These are phyloP conservation scores for Cercospora canescens DNA, from an alignment of 2,329 filamentous ascomycete species.

Conservation along the genomic window DNA sequence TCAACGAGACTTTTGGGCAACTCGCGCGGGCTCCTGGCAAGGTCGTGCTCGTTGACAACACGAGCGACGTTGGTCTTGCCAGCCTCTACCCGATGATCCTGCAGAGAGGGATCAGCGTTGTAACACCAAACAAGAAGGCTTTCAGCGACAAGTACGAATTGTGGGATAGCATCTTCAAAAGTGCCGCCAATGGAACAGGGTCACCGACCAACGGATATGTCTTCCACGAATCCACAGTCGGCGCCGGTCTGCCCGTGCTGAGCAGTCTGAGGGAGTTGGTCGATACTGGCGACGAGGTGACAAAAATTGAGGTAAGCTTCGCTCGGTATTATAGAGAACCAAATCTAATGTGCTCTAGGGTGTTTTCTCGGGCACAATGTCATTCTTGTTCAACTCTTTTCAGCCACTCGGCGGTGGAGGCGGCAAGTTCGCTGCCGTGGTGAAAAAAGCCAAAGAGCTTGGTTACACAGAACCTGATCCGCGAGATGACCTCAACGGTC, in stretches of 20 bases:
- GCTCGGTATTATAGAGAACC: neutral
- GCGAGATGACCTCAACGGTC: conserved; percentile 80
- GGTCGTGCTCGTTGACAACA: conserved; percentile 90
- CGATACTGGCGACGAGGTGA: conserved; percentile 87
- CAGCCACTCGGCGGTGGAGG: conserved; percentile 75
- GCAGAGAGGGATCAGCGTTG: conserved; percentile 78
- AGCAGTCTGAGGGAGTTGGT: conserved; percentile 93
- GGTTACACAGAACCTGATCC: conserved; percentile 92
- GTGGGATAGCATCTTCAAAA: conserved; percentile 83
- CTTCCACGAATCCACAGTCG: conserved; percentile 94
- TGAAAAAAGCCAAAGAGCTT: conserved; percentile 85
- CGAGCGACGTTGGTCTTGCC: conserved; percentile 83
- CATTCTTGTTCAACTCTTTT: conserved; percentile 97
- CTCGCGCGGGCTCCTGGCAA: conserved; percentile 75
- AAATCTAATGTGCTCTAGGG: conserved; percentile 46
- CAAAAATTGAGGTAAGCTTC: conserved; percentile 69
- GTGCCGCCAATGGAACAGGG: conserved; percentile 62
- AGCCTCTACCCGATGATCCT: conserved; percentile 80
- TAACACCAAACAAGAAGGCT: conserved; percentile 98
- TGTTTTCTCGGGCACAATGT: conserved; percentile 97
- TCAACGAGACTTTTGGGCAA: conserved; percentile 73
- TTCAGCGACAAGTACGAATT: conserved; percentile 80
- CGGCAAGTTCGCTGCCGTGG: conserved; percentile 86
- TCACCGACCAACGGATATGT: conserved; percentile 64
- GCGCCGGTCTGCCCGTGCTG: conserved; percentile 89